Base-by-base conservation (phyloP, 331 rosid genomes). In the Arachis monticola region DNA sequence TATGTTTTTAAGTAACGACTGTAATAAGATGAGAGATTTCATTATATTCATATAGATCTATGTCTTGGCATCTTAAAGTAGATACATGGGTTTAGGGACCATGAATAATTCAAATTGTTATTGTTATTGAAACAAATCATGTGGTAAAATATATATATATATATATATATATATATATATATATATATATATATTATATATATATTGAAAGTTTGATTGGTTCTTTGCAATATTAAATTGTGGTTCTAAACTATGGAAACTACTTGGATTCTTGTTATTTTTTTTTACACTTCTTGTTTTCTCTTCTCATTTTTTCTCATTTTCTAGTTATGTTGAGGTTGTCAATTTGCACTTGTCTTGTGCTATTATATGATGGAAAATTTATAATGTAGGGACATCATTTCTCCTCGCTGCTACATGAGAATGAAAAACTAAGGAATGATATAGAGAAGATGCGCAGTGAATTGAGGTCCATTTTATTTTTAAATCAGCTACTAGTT, bases 401-500 rank as follows among this genome's bases (percentile, higher is more conserved):
- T 84, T 92, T 95, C 83, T 95, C 99, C 50, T 80, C 82, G 83
- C 74, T 95, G 84, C 97, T 88, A 86, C 97, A 88, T 1, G 97
- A 95, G 91, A 95, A 96, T 4, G 93, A 92, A 77, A 94, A 95
- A 75, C 88, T 95, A 70, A 83, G 86, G 69, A 88, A 90, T 73
- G 97, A 95, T 69, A 95, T 90, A n/a, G 99, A 92, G 70, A 95
- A 95, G 87, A 92, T 92, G 97, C 96, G 93, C 47, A 95, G 81
- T 78, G 99, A 95, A 84, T 72, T 92, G 80, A 90, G 97, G 97
- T 92, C 64, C 72, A 84, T 55, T 64, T 72, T 44, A 13, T 57
- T 72, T 45, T 46, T 11, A 22, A 27, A 59, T 74, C 51, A 74
- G 67, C 76, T 70, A 13, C 74, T 41, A 5, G 13, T 51, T 73